phyloP scores from a whole-genome alignment of 176 grass and related monocot genomes.

The Cenchrus americanus region DNA sequence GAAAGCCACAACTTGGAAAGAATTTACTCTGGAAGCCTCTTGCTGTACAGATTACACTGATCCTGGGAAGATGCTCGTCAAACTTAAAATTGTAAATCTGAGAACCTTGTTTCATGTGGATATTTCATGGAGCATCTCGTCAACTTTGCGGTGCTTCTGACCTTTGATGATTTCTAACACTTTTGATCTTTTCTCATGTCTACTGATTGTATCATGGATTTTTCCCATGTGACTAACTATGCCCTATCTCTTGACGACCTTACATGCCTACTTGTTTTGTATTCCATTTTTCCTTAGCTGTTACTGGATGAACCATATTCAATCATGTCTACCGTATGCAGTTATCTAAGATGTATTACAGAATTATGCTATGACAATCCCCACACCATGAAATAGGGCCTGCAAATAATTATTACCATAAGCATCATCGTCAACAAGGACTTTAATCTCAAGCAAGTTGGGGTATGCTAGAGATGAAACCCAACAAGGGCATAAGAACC shows the following conservation, averaged over 20 bases:
- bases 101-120: constrained; percentile 30
- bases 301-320: constrained; percentile 14
- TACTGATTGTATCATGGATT: constrained; percentile 11
- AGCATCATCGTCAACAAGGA: not conserved
- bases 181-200: not conserved
- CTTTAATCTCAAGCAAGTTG: not conserved
- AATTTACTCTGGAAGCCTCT: constrained; percentile 82
- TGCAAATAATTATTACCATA: not conserved
- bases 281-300: not conserved
- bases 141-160: not conserved
- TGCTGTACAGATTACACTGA: constrained; percentile 77
- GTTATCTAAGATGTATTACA: not conserved
- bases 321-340: constrained; percentile 4
- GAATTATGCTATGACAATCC: not conserved
- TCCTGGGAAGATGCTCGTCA: constrained; percentile 93
- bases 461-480: not conserved
- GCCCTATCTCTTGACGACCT: constrained; percentile 11
- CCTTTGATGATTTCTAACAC: not conserved
- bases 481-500: not conserved
- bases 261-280: constrained; percentile 10
- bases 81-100: constrained; percentile 79
- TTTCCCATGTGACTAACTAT: constrained; percentile 11
- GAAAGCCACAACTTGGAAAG: constrained; percentile 71
- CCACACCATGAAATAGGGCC: not conserved
- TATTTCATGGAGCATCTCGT: constrained; percentile 7